These are phyloP conservation scores for Intubia oerlemansii DNA, from an alignment of 2,329 filamentous ascomycete genomes.

Conservation along the genomic window DNA sequence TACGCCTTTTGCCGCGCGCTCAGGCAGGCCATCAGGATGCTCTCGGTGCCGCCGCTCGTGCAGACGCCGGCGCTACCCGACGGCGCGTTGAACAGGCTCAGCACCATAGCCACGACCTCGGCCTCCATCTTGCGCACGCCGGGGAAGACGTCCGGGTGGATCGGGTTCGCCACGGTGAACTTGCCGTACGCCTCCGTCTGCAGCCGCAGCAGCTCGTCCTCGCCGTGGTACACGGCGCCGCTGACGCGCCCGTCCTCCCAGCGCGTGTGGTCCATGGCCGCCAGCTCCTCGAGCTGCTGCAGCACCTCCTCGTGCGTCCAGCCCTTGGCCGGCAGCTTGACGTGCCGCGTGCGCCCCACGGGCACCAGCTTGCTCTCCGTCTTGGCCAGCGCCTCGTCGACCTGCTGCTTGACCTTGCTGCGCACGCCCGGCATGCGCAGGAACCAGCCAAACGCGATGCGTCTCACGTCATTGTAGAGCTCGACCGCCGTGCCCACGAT, in stretches of 20 bases:
- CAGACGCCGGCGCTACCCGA: slow-evolving; percentile 69
- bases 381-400: slow-evolving; percentile 59
- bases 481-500: slow-evolving; percentile 58
- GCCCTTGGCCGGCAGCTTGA: slow-evolving; percentile 62
- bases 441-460: slow-evolving; percentile 67
- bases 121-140: slow-evolving; percentile 98
- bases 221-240: slow-evolving; percentile 91
- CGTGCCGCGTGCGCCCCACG: slow-evolving; percentile 42
- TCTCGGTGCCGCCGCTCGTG: slow-evolving; percentile 86
- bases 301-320: slow-evolving; percentile 61
- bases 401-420: slow-evolving; percentile 64
- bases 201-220: slow-evolving; percentile 56
- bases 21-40: slow-evolving; percentile 87
- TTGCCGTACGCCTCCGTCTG: slow-evolving; percentile 86
- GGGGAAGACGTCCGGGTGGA: slow-evolving; percentile 95
- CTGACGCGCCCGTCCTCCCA: slow-evolving; percentile 95
- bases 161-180: slow-evolving; percentile 89
- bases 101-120: slow-evolving; percentile 88
- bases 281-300: slow-evolving; percentile 58
- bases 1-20: slow-evolving; percentile 79
- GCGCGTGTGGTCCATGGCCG: slow-evolving; percentile 74
- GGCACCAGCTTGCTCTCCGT: slow-evolving; percentile 70
- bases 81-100: slow-evolving; percentile 76
- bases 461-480: slow-evolving; percentile 48
- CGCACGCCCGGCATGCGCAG: slow-evolving; percentile 72